These are phyloP conservation scores for Chlorophyllum brunneum DNA, from an alignment of 768 basidiomycete species.

Conservation along the genomic window DNA sequence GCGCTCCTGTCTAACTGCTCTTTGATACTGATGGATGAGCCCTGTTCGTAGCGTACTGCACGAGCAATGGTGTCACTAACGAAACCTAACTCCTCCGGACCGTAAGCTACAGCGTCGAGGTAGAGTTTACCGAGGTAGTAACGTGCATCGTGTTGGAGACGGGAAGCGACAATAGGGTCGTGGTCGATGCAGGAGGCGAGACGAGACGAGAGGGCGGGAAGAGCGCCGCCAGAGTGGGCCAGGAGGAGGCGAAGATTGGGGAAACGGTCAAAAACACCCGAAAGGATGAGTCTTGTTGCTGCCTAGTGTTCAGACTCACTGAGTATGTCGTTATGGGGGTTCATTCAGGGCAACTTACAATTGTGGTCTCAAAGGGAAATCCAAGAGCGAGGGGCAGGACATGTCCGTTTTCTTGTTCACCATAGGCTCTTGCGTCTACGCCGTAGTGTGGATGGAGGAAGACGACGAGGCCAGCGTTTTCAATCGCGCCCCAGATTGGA, in stretches of 20 bases:
- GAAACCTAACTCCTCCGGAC: slow-evolving; percentile 79
- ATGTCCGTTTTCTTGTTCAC: slow-evolving; percentile 77
- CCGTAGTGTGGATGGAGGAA: slow-evolving; percentile 90
- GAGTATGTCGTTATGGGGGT: neutral
- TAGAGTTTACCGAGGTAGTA: slow-evolving; percentile 79
- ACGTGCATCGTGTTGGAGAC: slow-evolving; percentile 78
- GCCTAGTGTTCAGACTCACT: slow-evolving; percentile 38
- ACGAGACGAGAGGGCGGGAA: slow-evolving; percentile 81
- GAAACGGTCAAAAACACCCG: slow-evolving; percentile 77
- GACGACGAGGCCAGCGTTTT: slow-evolving; percentile 63
- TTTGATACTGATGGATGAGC: slow-evolving; percentile 22
- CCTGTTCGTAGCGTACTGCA: slow-evolving; percentile 42
- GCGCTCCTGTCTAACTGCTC: slow-evolving; percentile 26
- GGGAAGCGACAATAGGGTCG: slow-evolving; percentile 72
- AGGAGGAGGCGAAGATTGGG: slow-evolving; percentile 73
- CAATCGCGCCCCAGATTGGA: slow-evolving; percentile 79
- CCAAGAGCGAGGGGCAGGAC: slow-evolving; percentile 84
- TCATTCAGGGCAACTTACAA: slow-evolving; percentile 41
- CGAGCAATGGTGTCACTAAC: slow-evolving; percentile 69
- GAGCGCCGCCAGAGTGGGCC: slow-evolving; percentile 84
- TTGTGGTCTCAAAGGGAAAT: slow-evolving; percentile 89
- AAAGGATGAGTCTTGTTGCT: slow-evolving; percentile 73
- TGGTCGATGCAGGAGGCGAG: slow-evolving; percentile 83
- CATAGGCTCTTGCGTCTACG: slow-evolving; percentile 70
- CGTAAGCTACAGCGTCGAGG: slow-evolving; percentile 88